A percentile compares a stretch with the other conserved stretches of the same genome.
Conservation (phyloP, 257 asterid genomes). For the Fraxinus cuspidata region DNA sequence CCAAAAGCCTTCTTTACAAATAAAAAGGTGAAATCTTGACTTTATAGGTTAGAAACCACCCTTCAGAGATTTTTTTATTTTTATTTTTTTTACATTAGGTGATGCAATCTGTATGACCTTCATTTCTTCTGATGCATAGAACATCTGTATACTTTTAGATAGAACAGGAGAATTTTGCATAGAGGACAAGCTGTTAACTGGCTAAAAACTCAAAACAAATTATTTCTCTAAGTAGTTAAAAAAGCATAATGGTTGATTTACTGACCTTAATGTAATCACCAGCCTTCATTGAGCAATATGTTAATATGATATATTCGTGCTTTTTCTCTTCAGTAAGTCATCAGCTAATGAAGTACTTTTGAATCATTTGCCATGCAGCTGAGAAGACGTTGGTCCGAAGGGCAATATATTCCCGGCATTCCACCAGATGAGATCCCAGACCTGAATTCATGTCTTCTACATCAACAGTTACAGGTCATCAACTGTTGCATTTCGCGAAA, state of each 20-base stretch:
- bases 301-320: constrained; percentile 20
- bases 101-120: neutral
- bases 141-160: neutral
- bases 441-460: constrained; percentile 82
- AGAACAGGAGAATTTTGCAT: neutral
- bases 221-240: neutral
- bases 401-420: constrained; percentile 89
- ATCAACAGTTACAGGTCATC: constrained; percentile 97
- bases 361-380: constrained; percentile 54
- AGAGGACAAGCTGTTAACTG: neutral
- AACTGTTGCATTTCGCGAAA: constrained; percentile 95
- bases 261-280: neutral
- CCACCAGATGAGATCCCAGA: constrained; percentile 86
- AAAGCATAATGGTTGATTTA: neutral
- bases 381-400: constrained; percentile 90
- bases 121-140: constrained; percentile 17
- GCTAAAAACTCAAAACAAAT: neutral
- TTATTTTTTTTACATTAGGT: neutral
- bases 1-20: constrained; percentile 3
- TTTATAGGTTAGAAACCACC: constrained; percentile 2
- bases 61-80: neutral
- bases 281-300: neutral
- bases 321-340: constrained; percentile 14
- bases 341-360: constrained; percentile 26
- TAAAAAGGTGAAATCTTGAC: neutral